Evolutionary conservation across 768 basidiomycete genomes (phyloP).

Genomic region (Mycena venus): DNA sequence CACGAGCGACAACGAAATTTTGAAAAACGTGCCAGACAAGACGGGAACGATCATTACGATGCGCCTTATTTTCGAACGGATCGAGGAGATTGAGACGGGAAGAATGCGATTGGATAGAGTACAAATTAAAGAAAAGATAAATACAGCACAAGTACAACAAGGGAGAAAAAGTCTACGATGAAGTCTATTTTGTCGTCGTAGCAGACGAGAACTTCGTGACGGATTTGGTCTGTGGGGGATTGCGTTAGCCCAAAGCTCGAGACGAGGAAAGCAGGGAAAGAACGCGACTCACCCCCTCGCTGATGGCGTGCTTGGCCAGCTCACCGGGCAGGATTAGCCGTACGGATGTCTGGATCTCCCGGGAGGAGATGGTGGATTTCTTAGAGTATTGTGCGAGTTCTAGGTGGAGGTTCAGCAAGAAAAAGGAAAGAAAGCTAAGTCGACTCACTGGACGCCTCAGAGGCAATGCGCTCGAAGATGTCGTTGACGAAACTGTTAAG

Average conservation of each 20-base stretch:
- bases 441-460: conserved; percentile 85
- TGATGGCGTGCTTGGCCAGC: conserved; percentile 98
- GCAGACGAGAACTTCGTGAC: conserved; percentile 57
- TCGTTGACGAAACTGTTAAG: conserved; percentile 95
- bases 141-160: conserved; percentile 18
- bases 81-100: too few relatives aligned
- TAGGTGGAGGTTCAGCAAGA: conserved; percentile 41
- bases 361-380: conserved; percentile 98
- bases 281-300: conserved; percentile 79
- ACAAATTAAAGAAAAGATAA: conserved; percentile 24
- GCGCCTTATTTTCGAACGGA: too few relatives aligned
- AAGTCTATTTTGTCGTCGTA: conserved; percentile 53
- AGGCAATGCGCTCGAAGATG: conserved; percentile 93
- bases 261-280: conserved; percentile 41
- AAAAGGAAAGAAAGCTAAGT: neutral
- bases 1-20: too few relatives aligned
- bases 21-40: too few relatives aligned
- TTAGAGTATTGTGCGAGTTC: conserved; percentile 98
- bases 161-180: too few relatives aligned
- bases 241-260: neutral
- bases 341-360: conserved; percentile 97
- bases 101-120: neutral
- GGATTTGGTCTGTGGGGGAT: conserved; percentile 27
- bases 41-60: too few relatives aligned
- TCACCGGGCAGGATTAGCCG: conserved; percentile 97